Percentiles rank a stretch among this genome's conserved stretches.
phyloP scores from a whole-genome alignment of 148 eudicot genomes.

The Rhododendron simsii region DNA sequence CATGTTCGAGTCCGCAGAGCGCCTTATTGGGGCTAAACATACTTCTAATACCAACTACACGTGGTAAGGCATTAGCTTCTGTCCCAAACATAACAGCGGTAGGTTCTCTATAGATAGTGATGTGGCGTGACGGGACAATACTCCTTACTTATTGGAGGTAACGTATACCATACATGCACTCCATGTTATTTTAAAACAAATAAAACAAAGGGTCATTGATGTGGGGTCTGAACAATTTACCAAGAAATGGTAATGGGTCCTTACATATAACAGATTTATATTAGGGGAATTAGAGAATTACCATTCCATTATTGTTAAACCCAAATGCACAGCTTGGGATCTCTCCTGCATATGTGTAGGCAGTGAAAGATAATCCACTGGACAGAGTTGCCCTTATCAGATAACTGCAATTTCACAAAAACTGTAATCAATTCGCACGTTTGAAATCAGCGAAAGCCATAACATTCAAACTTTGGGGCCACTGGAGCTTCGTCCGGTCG shows the following conservation, averaged over 20 bases:
- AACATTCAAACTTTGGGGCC: too few relatives aligned
- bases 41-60: too few relatives aligned
- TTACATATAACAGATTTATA: background rate
- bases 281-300: constrained; percentile 16
- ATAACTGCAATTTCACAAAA: constrained; percentile 39
- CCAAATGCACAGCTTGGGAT: constrained; percentile 97
- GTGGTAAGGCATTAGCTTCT: background rate
- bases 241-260: background rate
- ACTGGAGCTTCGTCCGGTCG: too few relatives aligned
- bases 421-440: background rate
- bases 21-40: background rate
- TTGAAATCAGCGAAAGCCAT: too few relatives aligned
- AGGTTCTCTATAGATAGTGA: too few relatives aligned
- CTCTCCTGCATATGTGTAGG: constrained; percentile 93
- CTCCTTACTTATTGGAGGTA: too few relatives aligned
- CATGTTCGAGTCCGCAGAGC: background rate
- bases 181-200: too few relatives aligned
- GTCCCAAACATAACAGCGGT: background rate
- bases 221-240: background rate
- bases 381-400: constrained; percentile 53
- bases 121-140: background rate
- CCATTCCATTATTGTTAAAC: constrained; percentile 77
- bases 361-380: constrained; percentile 61
- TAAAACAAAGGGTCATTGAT: background rate
- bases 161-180: background rate